These are phyloP conservation scores for Talaromyces verruculosus DNA, from an alignment of 2,329 filamentous ascomycete genomes.

Conservation along the genomic window DNA sequence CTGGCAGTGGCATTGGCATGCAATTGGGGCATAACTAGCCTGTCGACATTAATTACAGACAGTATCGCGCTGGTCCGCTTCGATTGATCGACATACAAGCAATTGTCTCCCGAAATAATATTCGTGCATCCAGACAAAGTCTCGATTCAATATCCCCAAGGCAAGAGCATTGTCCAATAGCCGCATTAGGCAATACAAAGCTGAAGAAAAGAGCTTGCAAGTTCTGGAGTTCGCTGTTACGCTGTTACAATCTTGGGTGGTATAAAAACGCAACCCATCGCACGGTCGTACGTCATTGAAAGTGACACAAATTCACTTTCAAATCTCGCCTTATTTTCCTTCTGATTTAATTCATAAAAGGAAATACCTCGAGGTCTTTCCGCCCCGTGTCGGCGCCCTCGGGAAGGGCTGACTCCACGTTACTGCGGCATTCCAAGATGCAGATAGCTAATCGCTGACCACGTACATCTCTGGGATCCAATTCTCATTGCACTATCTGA, in stretches of 20 bases:
- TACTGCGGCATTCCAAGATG: slow-evolving; percentile 45
- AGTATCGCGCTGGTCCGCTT: slow-evolving; percentile 21
- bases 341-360: not conserved
- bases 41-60: slow-evolving; percentile 20
- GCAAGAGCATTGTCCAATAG: not conserved
- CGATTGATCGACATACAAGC: slow-evolving; percentile 24
- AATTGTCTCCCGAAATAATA: slow-evolving; percentile 11
- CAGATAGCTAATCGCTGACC: slow-evolving; percentile 44
- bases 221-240: not conserved
- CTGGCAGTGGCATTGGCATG: slow-evolving; percentile 4
- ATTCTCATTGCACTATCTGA: slow-evolving; percentile 33
- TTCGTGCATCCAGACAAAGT: not conserved
- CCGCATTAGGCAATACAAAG: not conserved
- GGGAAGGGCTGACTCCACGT: slow-evolving; percentile 43
- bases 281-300: slow-evolving; percentile 18
- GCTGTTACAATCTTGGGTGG: slow-evolving; percentile 12
- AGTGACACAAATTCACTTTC: slow-evolving; percentile 10
- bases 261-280: slow-evolving; percentile 12
- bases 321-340: not conserved
- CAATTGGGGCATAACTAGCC: slow-evolving; percentile 1
- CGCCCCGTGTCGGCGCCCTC: slow-evolving; percentile 37
- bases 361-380: slow-evolving; percentile 8
- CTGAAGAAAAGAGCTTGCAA: slow-evolving; percentile 2
- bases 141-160: not conserved
- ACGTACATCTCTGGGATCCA: slow-evolving; percentile 39